Conservation (phyloP, 352 stramenopile genomes). For the Achlya hypogyna region DNA sequence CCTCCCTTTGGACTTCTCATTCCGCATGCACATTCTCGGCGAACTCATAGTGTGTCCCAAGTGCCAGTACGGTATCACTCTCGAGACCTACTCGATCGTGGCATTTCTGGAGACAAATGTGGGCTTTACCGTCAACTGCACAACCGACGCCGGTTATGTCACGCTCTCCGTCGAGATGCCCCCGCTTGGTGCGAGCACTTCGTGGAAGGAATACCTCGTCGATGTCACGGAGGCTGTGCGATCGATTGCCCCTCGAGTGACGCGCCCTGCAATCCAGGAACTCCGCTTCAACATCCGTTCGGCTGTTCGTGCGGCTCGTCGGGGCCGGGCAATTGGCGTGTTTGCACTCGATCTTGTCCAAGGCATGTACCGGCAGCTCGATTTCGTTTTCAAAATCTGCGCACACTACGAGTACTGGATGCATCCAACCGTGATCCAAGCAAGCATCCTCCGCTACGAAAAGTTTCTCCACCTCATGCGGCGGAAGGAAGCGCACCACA, state of each 20-base stretch:
- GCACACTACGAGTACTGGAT: conserved; percentile 7
- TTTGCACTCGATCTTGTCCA: conserved; percentile 11
- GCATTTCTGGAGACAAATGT: background rate
- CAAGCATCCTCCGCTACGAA: conserved; percentile 9
- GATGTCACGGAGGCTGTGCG: background rate
- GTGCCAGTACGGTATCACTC: background rate
- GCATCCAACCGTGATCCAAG: background rate
- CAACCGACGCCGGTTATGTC: background rate
- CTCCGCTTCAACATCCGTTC: background rate
- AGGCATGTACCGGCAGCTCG: conserved; percentile 14
- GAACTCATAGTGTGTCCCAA: background rate
- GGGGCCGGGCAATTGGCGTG: background rate
- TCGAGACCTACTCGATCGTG: background rate
- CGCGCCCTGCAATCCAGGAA: background rate
- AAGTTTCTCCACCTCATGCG: conserved; percentile 20
- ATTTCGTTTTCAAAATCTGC: conserved; percentile 13
- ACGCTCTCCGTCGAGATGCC: background rate
- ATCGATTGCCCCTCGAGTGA: background rate
- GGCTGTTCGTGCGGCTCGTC: background rate
- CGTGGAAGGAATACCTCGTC: background rate
- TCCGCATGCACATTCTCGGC: conserved; percentile 9
- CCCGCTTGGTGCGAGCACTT: background rate
- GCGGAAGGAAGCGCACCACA: background rate
- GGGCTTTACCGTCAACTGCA: background rate
- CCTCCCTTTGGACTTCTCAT: background rate